Conservation (phyloP, 352 stramenopile species). For the Globisporangium solare region DNA sequence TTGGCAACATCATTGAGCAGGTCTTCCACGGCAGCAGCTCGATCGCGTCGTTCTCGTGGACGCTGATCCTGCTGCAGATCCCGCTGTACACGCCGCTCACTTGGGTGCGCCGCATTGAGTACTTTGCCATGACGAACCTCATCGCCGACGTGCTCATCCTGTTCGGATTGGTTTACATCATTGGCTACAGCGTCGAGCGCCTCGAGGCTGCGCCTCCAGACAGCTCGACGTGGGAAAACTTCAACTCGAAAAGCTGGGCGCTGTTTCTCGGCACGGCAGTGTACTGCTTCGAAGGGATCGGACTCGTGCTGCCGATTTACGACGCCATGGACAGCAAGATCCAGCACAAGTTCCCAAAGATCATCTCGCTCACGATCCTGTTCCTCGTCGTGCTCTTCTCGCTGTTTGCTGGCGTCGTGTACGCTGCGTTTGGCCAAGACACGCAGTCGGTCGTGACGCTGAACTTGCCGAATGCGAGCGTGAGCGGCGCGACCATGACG, state of each 20-base stretch:
- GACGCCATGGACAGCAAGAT: slow-evolving; percentile 47
- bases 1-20: slow-evolving; percentile 52
- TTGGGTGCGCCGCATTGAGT: slow-evolving; percentile 71
- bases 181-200: slow-evolving; percentile 44
- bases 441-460: slow-evolving; percentile 61
- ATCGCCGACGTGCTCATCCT: slow-evolving; percentile 57
- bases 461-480: slow-evolving; percentile 45
- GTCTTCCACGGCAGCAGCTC: slow-evolving; percentile 38
- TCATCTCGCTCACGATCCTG: slow-evolving; percentile 40
- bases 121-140: slow-evolving; percentile 69
- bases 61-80: slow-evolving; percentile 58
- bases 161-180: slow-evolving; percentile 55
- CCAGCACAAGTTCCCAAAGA: slow-evolving; percentile 59
- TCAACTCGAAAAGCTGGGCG: slow-evolving; percentile 59
- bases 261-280: slow-evolving; percentile 60
- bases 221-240: slow-evolving; percentile 50
- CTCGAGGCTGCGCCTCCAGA: slow-evolving; percentile 23
- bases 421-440: slow-evolving; percentile 43
- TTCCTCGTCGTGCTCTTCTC: slow-evolving; percentile 55
- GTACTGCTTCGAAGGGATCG: slow-evolving; percentile 73
- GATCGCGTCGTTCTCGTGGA: slow-evolving; percentile 43
- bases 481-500: slow-evolving; percentile 49
- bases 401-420: slow-evolving; percentile 49
- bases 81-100: slow-evolving; percentile 62
- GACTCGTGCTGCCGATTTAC: slow-evolving; percentile 65